These are phyloP conservation scores for Volvox africanus DNA, from an alignment of 139 green algal species.

Conservation along the genomic window DNA sequence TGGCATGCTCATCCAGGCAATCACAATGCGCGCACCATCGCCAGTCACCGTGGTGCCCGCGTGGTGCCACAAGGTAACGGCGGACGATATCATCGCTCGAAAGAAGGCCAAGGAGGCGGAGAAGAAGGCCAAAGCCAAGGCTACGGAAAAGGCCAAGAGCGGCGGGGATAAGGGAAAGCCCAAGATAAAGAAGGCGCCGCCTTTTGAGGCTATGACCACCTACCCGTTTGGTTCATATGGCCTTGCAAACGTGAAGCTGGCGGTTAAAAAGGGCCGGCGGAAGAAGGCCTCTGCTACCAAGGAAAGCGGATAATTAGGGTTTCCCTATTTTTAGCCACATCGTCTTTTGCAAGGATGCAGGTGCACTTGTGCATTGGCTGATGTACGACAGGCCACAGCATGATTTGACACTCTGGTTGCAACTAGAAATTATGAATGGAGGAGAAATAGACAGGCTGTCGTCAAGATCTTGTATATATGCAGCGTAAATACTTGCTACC, in stretches of 20 bases:
- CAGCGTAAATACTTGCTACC: too few relatives aligned
- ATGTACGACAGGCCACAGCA: too few relatives aligned
- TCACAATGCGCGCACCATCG: not conserved
- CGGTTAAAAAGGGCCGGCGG: not conserved
- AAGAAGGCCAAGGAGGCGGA: conserved; percentile 43
- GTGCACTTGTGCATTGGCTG: too few relatives aligned
- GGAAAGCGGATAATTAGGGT: too few relatives aligned
- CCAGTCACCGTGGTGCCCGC: not conserved
- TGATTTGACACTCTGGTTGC: too few relatives aligned
- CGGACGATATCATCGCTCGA: conserved; percentile 25
- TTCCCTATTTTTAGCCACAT: too few relatives aligned
- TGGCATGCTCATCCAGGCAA: not conserved
- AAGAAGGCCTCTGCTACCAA: conserved; percentile 14
- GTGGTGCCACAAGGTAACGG: conserved; percentile 12
- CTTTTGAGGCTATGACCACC: conserved; percentile 13
- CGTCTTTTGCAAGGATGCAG: too few relatives aligned
- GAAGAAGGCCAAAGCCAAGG: conserved; percentile 31
- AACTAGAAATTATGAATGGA: too few relatives aligned
- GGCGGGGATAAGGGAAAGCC: conserved; percentile 1
- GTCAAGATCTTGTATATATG: too few relatives aligned
- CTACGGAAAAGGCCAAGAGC: not conserved
- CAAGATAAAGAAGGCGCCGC: conserved; percentile 22
- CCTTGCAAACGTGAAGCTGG: conserved; percentile 34
- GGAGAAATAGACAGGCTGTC: too few relatives aligned
- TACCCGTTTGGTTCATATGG: conserved; percentile 5